phyloP scores from a whole-genome alignment of 1,284 basidiomycete species.

The Leccinum fuscescens region DNA sequence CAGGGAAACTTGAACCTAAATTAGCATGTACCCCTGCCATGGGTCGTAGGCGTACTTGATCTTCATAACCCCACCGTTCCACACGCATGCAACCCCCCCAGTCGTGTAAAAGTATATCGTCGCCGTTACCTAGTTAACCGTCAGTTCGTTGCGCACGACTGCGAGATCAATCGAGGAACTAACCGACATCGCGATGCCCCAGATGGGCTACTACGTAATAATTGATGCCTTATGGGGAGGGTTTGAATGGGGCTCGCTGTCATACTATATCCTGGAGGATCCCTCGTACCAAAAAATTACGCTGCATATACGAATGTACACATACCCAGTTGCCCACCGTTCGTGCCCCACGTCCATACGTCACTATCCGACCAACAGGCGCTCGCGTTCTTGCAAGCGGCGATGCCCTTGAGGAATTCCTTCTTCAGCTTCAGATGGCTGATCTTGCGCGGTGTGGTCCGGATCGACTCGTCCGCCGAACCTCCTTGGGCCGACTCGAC shows the following conservation, averaged over 20 bases:
- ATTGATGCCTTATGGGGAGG: conserved; percentile 83
- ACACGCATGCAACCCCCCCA: conserved; percentile 81
- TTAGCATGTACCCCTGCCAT: conserved; percentile 14
- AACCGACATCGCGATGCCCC: conserved; percentile 71
- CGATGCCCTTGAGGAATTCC: conserved; percentile 78
- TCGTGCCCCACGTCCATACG: conserved; percentile 97
- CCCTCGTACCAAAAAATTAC: background rate
- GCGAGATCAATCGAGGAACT: conserved; percentile 27
- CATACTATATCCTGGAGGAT: conserved; percentile 67
- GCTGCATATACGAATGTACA: background rate
- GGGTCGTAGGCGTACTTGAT: conserved; percentile 55
- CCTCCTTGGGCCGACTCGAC: conserved; percentile 55
- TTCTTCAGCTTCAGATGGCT: conserved; percentile 69
- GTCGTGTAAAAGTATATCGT: conserved; percentile 77
- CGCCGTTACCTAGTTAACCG: conserved; percentile 63
- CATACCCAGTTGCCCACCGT: conserved; percentile 87
- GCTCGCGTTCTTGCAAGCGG: conserved; percentile 85
- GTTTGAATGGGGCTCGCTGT: conserved; percentile 76
- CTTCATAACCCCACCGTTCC: conserved; percentile 74
- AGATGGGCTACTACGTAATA: conserved; percentile 61
- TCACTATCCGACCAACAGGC: conserved; percentile 86
- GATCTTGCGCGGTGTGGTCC: conserved; percentile 76
- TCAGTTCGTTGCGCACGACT: conserved; percentile 6
- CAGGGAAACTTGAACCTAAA: conserved; percentile 53
- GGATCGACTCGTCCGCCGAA: conserved; percentile 58